Evolutionary conservation across 176 grass and related monocot genomes (phyloP).

Genomic region (Oryza australiensis): DNA sequence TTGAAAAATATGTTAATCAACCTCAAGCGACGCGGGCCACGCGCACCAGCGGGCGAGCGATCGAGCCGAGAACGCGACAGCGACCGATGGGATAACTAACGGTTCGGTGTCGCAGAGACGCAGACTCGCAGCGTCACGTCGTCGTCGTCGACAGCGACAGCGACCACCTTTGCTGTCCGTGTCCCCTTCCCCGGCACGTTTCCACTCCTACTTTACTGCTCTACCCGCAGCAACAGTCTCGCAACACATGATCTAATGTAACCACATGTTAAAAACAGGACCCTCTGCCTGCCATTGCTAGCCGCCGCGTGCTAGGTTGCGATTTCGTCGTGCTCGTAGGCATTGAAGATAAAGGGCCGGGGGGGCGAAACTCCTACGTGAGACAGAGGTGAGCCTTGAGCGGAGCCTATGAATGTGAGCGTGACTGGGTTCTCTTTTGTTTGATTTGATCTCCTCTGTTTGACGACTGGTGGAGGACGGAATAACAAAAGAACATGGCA

Average conservation of each 20-base stretch:
- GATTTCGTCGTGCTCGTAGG: not conserved
- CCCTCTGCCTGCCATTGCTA: not conserved
- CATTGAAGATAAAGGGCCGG: too few species aligned
- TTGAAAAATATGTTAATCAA: too few species aligned
- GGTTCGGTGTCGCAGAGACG: not conserved
- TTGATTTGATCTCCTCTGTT: not conserved
- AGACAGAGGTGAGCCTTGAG: not conserved
- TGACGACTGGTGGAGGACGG: not conserved
- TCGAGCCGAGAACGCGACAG: too few species aligned
- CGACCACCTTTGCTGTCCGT: not conserved
- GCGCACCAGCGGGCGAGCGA: too few species aligned
- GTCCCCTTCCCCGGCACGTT: not conserved
- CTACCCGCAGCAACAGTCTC: not conserved
- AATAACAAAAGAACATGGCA: not conserved
- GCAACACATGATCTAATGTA: not conserved
- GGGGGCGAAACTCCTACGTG: too few species aligned
- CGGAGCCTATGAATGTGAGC: not conserved
- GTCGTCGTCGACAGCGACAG: not conserved
- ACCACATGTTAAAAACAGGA: not conserved
- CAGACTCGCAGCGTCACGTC: slow-evolving; percentile 22
- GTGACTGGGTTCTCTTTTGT: not conserved
- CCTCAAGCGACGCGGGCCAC: too few species aligned
- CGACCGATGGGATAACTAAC: not conserved
- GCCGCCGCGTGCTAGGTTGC: not conserved
- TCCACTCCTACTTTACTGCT: not conserved